Evolutionary conservation across 441 rosid species (phyloP).

Genomic region (Erysimum cheiri): DNA sequence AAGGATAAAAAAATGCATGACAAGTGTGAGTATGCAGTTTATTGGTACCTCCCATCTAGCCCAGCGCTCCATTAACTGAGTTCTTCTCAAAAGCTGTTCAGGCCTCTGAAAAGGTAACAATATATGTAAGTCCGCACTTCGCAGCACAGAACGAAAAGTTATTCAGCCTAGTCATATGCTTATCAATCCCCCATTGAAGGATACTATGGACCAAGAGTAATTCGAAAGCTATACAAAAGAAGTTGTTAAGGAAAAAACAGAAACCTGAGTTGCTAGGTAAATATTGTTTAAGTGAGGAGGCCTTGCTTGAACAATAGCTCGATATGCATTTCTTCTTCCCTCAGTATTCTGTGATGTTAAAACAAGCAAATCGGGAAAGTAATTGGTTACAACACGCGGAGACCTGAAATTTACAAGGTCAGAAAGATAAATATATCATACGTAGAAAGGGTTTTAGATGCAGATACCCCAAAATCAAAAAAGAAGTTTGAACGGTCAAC

Average conservation of each 20-base stretch:
- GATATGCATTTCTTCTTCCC: constrained; percentile 92
- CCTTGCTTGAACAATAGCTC: constrained; percentile 88
- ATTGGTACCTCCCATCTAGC: constrained; percentile 97
- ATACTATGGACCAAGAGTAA: constrained; percentile 31
- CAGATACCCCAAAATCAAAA: constrained; percentile 95
- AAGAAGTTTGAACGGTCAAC: constrained; percentile 97
- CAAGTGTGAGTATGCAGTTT: constrained; percentile 35
- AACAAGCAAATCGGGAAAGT: constrained; percentile 26
- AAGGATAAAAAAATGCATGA: constrained; percentile 25
- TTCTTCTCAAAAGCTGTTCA: constrained; percentile 95
- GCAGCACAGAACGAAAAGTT: constrained; percentile 31
- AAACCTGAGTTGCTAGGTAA: constrained; percentile 98
- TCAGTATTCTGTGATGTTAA: constrained; percentile 69
- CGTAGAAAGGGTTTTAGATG: constrained; percentile 37
- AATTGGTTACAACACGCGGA: constrained; percentile 31
- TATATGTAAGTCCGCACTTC: constrained; percentile 40
- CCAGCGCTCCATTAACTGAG: constrained; percentile 99
- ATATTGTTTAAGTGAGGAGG: constrained; percentile 96
- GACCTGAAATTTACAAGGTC: constrained; percentile 27
- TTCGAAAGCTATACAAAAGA: constrained; percentile 29
- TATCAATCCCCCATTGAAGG: constrained; percentile 27
- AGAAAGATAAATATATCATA: constrained; percentile 27
- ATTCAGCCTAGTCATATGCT: constrained; percentile 22
- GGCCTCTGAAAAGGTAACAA: constrained; percentile 71
- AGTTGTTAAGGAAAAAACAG: constrained; percentile 21